These are phyloP conservation scores for Alnus rubra DNA, from an alignment of 306 rosid species.

Conservation along the genomic window DNA sequence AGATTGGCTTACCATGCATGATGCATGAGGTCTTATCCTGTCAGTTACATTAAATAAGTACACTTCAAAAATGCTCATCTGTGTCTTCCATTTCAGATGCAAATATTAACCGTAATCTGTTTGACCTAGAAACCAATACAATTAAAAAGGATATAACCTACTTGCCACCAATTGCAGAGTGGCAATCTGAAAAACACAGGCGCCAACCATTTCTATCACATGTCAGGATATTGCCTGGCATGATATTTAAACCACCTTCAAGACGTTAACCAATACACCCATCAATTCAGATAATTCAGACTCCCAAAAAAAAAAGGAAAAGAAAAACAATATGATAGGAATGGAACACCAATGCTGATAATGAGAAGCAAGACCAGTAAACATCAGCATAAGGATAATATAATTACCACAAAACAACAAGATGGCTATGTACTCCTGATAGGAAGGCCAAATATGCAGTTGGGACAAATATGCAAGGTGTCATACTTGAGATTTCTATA, in stretches of 20 bases:
- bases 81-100: not conserved
- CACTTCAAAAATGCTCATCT: not conserved
- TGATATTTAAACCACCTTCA: not conserved
- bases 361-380: not conserved
- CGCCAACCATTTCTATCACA: slow-evolving; percentile 1
- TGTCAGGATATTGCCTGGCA: not conserved
- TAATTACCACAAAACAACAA: not conserved
- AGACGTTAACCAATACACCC: not conserved
- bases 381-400: not conserved
- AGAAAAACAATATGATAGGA: not conserved
- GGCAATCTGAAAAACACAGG: not conserved
- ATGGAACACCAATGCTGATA: not conserved
- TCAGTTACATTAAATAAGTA: not conserved
- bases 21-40: not conserved
- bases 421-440: not conserved
- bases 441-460: not conserved
- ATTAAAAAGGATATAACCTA: not conserved
- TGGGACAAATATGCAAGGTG: not conserved
- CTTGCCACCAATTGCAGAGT: not conserved
- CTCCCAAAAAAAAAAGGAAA: not conserved
- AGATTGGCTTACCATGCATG: not conserved
- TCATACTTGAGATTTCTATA: not conserved
- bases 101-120: not conserved
- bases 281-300: slow-evolving; percentile 5
- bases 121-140: not conserved